Percentiles rank a stretch among this genome's conserved stretches.
phyloP scores from a whole-genome alignment of 805 yeast species.

The Candida insectalens region DNA sequence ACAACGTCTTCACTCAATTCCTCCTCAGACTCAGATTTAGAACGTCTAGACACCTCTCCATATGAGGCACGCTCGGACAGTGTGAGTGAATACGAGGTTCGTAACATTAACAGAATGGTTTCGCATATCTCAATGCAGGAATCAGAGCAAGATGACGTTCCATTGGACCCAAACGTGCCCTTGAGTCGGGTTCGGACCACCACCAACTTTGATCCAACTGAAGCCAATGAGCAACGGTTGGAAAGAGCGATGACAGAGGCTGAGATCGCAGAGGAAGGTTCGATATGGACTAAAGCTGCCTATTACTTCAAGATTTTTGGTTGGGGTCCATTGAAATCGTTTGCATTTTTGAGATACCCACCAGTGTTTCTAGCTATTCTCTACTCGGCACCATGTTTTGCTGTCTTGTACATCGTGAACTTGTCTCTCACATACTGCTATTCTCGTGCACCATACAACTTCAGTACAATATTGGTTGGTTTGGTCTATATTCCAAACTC shows the following conservation, averaged over 20 bases:
- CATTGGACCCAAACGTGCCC: slow-evolving; percentile 29
- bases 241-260: slow-evolving; percentile 13
- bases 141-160: slow-evolving; percentile 22
- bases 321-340: slow-evolving; percentile 51
- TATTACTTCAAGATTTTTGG: slow-evolving; percentile 35
- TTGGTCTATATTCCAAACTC: slow-evolving; percentile 79
- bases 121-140: slow-evolving; percentile 22
- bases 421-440: slow-evolving; percentile 60
- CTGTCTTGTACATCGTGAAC: slow-evolving; percentile 62
- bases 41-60: not conserved
- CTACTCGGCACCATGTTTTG: slow-evolving; percentile 66
- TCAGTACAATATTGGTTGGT: slow-evolving; percentile 57
- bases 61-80: slow-evolving; percentile 3
- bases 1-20: not conserved
- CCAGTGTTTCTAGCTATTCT: slow-evolving; percentile 60
- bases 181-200: slow-evolving; percentile 22
- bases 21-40: not conserved
- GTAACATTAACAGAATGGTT: slow-evolving; percentile 24
- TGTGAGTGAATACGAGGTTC: slow-evolving; percentile 12
- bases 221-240: slow-evolving; percentile 12
- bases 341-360: slow-evolving; percentile 56
- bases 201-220: slow-evolving; percentile 11
- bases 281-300: slow-evolving; percentile 12
- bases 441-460: slow-evolving; percentile 59
- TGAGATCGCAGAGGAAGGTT: slow-evolving; percentile 11